Percentiles rank a stretch among this genome's conserved stretches.
These are phyloP conservation scores for Bryoerythrophyllum caledonicum DNA, from an alignment of 225 moss, liverwort and hornwort species.

Conservation along the genomic window DNA sequence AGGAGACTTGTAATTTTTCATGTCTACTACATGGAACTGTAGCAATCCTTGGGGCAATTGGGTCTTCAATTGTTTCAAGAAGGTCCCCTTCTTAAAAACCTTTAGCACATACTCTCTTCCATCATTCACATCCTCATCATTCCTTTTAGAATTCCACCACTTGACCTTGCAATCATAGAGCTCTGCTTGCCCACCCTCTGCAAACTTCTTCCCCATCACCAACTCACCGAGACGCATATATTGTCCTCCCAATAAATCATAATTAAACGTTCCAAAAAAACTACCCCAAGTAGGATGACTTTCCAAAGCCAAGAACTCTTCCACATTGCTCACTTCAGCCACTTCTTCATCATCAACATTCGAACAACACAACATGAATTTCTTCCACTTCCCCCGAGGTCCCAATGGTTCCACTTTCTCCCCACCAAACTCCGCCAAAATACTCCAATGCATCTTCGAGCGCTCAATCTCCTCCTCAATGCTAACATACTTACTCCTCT, in stretches of 20 bases:
- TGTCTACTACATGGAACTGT: rapidly evolving
- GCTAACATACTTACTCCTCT: not conserved
- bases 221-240: not conserved
- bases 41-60: not conserved
- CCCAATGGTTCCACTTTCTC: no score
- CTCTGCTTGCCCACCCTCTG: not conserved
- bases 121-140: not conserved
- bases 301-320: not conserved
- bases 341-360: not conserved
- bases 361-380: no score
- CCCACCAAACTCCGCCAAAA: not conserved
- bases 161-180: not conserved
- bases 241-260: no score
- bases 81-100: not conserved
- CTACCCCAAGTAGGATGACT: no score
- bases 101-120: not conserved
- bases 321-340: not conserved
- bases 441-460: not conserved
- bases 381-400: no score
- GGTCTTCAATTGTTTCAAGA: not conserved
- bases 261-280: not conserved
- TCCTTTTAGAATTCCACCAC: rapidly evolving
- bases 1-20: not conserved
- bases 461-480: not conserved
- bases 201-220: not conserved